Conservation (phyloP, 768 basidiomycete genomes). For the Xanthoconium purpureum region DNA sequence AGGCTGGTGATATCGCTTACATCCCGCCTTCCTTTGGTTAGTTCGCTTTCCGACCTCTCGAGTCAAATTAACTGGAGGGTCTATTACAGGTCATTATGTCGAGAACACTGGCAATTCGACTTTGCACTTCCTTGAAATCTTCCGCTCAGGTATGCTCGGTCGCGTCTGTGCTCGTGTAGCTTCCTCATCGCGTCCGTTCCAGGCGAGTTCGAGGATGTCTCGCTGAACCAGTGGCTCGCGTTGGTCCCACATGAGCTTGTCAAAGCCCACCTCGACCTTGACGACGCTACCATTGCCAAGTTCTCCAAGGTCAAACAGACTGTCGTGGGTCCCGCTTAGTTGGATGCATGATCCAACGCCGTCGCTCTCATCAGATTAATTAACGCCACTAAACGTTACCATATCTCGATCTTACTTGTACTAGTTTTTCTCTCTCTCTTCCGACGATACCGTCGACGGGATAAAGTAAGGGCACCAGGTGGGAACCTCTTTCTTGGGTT, state of each 20-base stretch:
- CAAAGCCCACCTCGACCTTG: constrained; percentile 57
- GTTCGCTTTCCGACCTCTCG: neutral
- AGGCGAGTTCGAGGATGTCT: constrained; percentile 55
- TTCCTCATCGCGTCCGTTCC: neutral
- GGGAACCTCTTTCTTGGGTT: neutral
- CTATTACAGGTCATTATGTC: constrained; percentile 56
- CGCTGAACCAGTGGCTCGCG: constrained; percentile 61
- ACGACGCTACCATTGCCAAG: constrained; percentile 46
- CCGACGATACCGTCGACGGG: neutral
- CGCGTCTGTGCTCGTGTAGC: too few relatives aligned
- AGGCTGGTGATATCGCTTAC: constrained; percentile 31
- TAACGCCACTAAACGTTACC: neutral
- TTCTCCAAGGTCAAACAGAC: constrained; percentile 51
- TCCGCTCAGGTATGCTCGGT: constrained; percentile 43
- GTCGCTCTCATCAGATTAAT: neutral
- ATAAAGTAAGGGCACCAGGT: neutral
- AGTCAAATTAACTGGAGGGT: neutral
- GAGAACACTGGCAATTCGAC: constrained; percentile 64
- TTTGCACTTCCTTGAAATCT: constrained; percentile 59
- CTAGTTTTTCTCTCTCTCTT: neutral
- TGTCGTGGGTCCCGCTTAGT: constrained; percentile 38
- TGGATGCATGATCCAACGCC: neutral
- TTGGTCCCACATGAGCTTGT: constrained; percentile 56
- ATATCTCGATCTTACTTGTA: constrained; percentile 12
- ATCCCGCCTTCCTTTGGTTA: constrained; percentile 25